These are phyloP conservation scores for Ophiostoma ulmi DNA, from an alignment of 2,329 filamentous ascomycete genomes.

Conservation along the genomic window DNA sequence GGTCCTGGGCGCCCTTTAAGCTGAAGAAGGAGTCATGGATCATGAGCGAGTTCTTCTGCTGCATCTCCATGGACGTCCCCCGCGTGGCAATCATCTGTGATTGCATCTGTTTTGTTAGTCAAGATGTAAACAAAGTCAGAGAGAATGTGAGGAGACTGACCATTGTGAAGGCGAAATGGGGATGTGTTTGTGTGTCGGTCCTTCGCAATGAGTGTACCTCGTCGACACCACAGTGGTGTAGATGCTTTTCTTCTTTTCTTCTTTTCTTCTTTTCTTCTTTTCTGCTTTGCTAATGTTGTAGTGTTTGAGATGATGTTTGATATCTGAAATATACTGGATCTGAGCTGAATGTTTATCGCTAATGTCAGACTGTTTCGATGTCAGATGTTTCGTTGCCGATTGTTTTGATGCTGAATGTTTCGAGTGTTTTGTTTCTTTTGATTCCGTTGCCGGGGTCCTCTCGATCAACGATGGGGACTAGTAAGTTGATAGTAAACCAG, in stretches of 20 bases:
- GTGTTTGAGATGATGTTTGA: neutral
- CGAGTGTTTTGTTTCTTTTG: neutral
- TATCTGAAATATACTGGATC: neutral
- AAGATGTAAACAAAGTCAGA: too few relatives aligned
- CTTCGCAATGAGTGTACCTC: neutral
- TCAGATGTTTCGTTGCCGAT: neutral
- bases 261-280: too few relatives aligned
- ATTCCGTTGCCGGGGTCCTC: conserved; percentile 9
- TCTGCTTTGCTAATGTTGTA: neutral
- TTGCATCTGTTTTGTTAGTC: conserved; percentile 16
- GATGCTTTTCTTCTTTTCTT: too few relatives aligned
- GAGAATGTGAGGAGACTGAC: neutral
- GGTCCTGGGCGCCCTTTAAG: conserved; percentile 46
- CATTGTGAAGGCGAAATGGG: neutral
- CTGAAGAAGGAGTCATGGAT: conserved; percentile 58
- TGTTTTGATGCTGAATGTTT: neutral
- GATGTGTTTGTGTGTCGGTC: neutral
- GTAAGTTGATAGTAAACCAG: neutral
- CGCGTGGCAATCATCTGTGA: conserved; percentile 28
- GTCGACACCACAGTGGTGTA: neutral
- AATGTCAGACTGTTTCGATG: neutral
- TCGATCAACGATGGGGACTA: conserved; percentile 15
- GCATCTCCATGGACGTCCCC: conserved; percentile 47
- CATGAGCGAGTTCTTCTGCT: conserved; percentile 41
- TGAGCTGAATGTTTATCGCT: neutral